Conservation (phyloP, 352 stramenopile species). For the Thraustotheca clavata region DNA sequence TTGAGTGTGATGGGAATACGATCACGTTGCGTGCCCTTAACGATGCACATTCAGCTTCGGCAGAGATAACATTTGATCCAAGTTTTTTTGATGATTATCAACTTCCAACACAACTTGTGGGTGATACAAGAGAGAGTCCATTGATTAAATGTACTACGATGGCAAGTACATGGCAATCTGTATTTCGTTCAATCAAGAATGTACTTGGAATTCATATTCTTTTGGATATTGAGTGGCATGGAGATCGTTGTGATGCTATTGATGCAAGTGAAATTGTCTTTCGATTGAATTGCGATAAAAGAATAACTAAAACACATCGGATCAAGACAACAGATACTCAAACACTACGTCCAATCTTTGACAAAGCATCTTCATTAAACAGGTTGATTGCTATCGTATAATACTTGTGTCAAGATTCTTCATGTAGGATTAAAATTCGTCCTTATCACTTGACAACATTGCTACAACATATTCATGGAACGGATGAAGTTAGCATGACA, state of each 20-base stretch:
- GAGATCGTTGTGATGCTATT: conserved; percentile 20
- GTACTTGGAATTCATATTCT: conserved; percentile 63
- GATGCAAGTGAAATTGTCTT: conserved; percentile 35
- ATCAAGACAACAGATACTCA: conserved; percentile 74
- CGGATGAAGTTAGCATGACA: conserved; percentile 62
- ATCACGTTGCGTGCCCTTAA: conserved; percentile 62
- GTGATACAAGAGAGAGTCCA: conserved; percentile 18
- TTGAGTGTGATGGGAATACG: conserved; percentile 48
- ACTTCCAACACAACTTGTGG: not conserved
- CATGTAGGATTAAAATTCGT: conserved; percentile 32
- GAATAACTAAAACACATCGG: conserved; percentile 79
- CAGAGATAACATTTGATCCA: conserved; percentile 45
- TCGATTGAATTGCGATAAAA: conserved; percentile 66
- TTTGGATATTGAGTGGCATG: conserved; percentile 33
- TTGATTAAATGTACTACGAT: conserved; percentile 73
- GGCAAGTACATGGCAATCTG: conserved; percentile 63
- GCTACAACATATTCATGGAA: conserved; percentile 73
- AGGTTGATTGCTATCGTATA: conserved; percentile 21
- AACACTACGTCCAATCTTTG: conserved; percentile 73
- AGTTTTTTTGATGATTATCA: conserved; percentile 52
- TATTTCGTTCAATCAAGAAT: conserved; percentile 79
- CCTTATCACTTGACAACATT: conserved; percentile 70
- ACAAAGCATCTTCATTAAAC: conserved; percentile 43
- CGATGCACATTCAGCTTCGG: conserved; percentile 74
- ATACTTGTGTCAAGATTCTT: not conserved